Evolutionary conservation across 345 rosid species (phyloP).

Genomic region (Eucalyptus rudis): DNA sequence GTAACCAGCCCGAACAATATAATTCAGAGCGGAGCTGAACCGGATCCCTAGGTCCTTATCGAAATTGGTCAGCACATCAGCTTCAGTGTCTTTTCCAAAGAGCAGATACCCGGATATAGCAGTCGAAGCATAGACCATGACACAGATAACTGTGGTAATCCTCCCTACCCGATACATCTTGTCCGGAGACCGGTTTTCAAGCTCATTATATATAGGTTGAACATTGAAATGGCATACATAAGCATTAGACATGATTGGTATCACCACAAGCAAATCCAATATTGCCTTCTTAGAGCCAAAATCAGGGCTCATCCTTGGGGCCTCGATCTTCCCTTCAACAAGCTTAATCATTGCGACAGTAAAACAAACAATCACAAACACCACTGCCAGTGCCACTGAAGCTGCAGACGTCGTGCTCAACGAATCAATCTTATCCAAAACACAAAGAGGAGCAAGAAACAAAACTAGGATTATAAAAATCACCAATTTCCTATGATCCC

Average conservation of each 20-base stretch:
- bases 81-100: no score
- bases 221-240: constrained; percentile 80
- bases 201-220: constrained; percentile 85
- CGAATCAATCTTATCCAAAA: constrained; percentile 77
- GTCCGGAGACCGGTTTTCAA: constrained; percentile 51
- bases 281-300: constrained; percentile 58
- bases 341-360: constrained; percentile 64
- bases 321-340: constrained; percentile 61
- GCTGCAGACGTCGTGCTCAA: constrained; percentile 86
- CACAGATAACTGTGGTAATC: constrained; percentile 63
- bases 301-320: constrained; percentile 75
- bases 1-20: no score
- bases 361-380: constrained; percentile 76
- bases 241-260: constrained; percentile 89
- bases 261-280: constrained; percentile 58
- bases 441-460: constrained; percentile 83
- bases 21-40: no score
- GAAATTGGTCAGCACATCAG: no score
- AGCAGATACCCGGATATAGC: no score
- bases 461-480: constrained; percentile 52
- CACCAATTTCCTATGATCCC: constrained; percentile 89
- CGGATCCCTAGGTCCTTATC: no score
- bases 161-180: constrained; percentile 88
- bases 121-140: neutral
- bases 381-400: constrained; percentile 83